Evolutionary conservation across 306 rosid genomes (phyloP).

Genomic region (Gastrolobium bilobum): DNA sequence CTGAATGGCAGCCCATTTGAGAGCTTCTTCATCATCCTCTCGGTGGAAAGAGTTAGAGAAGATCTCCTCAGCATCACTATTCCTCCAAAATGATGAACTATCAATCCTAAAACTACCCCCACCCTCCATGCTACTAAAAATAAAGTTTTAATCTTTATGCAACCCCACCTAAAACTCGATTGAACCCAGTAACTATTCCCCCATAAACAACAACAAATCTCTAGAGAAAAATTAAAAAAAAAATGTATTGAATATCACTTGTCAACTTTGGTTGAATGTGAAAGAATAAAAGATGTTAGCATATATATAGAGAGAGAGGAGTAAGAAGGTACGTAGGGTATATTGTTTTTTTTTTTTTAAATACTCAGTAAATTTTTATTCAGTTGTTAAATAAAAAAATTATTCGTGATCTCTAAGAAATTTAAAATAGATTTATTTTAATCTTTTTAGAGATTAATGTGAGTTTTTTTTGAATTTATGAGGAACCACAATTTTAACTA

Average conservation of each 20-base stretch:
- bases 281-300: neutral
- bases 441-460: too few species aligned
- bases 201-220: neutral
- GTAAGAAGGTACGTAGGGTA: neutral
- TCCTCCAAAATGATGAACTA: slow-evolving; percentile 61
- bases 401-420: too few species aligned
- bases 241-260: neutral
- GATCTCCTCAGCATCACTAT: slow-evolving; percentile 44
- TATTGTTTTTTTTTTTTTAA: slow-evolving; percentile 1
- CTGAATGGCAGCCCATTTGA: slow-evolving; percentile 52
- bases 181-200: neutral
- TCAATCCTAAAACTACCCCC: slow-evolving; percentile 55
- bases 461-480: too few species aligned
- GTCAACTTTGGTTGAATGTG: neutral
- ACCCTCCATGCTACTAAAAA: slow-evolving; percentile 40
- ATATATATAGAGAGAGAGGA: slow-evolving; percentile 5
- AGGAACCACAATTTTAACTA: too few species aligned
- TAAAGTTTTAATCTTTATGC: slow-evolving; percentile 19
- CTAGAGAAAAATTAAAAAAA: neutral
- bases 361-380: too few species aligned
- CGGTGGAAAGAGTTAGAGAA: slow-evolving; percentile 55
- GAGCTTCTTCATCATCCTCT: slow-evolving; percentile 56
- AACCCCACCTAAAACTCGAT: neutral
- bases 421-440: too few species aligned
- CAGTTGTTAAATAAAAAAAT: too few species aligned